Percentiles rank a stretch among this genome's conserved stretches.
Conservation (phyloP, 2,329 filamentous ascomycete genomes). For the Aspergillus spinulosporus region DNA sequence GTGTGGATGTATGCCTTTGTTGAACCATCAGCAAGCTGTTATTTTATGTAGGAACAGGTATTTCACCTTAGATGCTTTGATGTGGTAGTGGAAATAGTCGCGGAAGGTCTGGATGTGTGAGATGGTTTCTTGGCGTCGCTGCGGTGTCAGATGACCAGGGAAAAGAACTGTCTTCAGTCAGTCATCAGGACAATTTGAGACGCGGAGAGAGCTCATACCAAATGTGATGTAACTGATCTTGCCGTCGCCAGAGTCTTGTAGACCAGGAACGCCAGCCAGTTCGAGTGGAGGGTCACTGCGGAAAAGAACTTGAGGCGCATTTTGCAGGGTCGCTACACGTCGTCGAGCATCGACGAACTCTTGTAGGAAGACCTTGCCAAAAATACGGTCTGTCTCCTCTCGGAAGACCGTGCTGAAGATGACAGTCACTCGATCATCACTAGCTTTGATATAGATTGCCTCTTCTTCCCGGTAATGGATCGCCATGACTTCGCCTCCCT, state of each 20-base stretch:
- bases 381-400: slow-evolving; percentile 96
- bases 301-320: slow-evolving; percentile 96
- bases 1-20: slow-evolving; percentile 92
- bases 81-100: slow-evolving; percentile 99
- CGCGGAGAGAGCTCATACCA: slow-evolving; percentile 57
- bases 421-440: slow-evolving; percentile 94
- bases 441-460: slow-evolving; percentile 97
- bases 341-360: slow-evolving; percentile 97
- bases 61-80: slow-evolving; percentile 88
- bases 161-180: slow-evolving; percentile 70
- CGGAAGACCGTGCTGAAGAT: slow-evolving; percentile 99
- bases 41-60: not conserved
- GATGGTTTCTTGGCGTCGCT: slow-evolving; percentile 91
- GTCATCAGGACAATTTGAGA: slow-evolving; percentile 2
- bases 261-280: slow-evolving; percentile 80
- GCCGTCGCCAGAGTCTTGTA: slow-evolving; percentile 71
- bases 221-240: slow-evolving; percentile 98
- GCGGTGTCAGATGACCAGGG: slow-evolving; percentile 85
- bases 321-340: slow-evolving; percentile 79
- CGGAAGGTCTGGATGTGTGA: slow-evolving; percentile 99
- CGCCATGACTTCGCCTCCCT: slow-evolving; percentile 89
- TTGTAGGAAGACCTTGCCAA: slow-evolving; percentile 96
- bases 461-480: slow-evolving; percentile 99
- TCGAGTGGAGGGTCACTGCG: slow-evolving; percentile 91
- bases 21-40: slow-evolving; percentile 12